Evolutionary conservation across 169 alveolate species (phyloP).

Genomic region (Plasmodium sp.): DNA sequence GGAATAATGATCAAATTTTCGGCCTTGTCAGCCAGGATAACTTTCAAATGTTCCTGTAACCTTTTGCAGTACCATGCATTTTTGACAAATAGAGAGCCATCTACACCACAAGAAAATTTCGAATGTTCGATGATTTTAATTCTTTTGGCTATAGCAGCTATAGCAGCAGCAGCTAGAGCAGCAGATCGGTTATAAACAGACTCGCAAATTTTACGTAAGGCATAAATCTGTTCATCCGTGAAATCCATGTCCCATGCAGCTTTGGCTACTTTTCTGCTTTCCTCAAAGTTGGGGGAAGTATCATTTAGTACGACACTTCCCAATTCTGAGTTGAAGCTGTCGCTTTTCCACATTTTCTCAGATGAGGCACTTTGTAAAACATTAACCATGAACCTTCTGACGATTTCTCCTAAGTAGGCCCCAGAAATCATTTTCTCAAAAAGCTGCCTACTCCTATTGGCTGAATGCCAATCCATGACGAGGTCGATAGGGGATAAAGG

Average conservation of each 20-base stretch:
- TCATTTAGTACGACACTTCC: slow-evolving; percentile 85
- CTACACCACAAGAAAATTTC: slow-evolving; percentile 85
- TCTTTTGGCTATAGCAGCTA: slow-evolving; percentile 85
- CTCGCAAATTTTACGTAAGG: slow-evolving; percentile 81
- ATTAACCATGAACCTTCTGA: slow-evolving; percentile 82
- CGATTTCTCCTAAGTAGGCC: slow-evolving; percentile 91
- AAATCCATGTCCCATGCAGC: slow-evolving; percentile 83
- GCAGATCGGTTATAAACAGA: slow-evolving; percentile 89
- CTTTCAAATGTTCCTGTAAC: slow-evolving; percentile 77
- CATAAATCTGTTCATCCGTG: slow-evolving; percentile 70
- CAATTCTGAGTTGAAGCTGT: slow-evolving; percentile 80
- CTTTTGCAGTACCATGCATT: slow-evolving; percentile 87
- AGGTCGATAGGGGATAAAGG: slow-evolving; percentile 89
- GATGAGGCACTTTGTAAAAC: slow-evolving; percentile 88
- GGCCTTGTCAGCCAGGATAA: slow-evolving; percentile 77
- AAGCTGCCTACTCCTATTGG: slow-evolving; percentile 88
- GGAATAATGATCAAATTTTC: slow-evolving; percentile 80
- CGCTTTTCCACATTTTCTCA: slow-evolving; percentile 81
- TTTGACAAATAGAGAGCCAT: slow-evolving; percentile 89
- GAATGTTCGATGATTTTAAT: slow-evolving; percentile 82
- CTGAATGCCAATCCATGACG: slow-evolving; percentile 86
- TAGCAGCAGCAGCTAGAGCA: slow-evolving; percentile 88
- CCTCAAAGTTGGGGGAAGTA: slow-evolving; percentile 73
- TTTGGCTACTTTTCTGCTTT: slow-evolving; percentile 77
- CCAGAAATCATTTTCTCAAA: slow-evolving; percentile 92